Conservation (phyloP, 164 flowering plant genomes). For the Aristolochia fimbriata region DNA sequence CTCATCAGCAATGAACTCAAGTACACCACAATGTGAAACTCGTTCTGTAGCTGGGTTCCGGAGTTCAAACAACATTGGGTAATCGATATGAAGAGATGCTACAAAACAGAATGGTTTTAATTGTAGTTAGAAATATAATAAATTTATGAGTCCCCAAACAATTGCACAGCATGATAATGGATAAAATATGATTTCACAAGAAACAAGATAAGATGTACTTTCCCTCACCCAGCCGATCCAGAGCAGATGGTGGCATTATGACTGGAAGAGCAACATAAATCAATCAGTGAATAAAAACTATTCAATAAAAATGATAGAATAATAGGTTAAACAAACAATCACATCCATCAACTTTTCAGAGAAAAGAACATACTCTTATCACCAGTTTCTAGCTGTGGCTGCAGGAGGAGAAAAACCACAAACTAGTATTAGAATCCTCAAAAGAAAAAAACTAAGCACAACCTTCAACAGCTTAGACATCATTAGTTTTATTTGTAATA, state of each 20-base stretch:
- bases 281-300: neutral
- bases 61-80: conserved; percentile 96
- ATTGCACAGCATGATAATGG: neutral
- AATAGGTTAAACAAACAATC: neutral
- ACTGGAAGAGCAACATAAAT: conserved; percentile 24
- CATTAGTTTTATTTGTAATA: neutral
- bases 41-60: conserved; percentile 63
- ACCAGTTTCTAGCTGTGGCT: conserved; percentile 74
- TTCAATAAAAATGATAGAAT: neutral
- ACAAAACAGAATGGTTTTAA: conserved; percentile 5
- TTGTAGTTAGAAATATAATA: neutral
- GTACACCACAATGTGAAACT: conserved; percentile 91
- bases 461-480: neutral
- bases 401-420: conserved; percentile 13
- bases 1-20: conserved; percentile 97
- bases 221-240: conserved; percentile 57
- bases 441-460: neutral
- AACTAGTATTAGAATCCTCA: neutral
- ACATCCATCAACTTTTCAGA: neutral
- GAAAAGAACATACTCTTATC: conserved; percentile 50
- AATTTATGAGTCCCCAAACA: neutral
- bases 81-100: conserved; percentile 77
- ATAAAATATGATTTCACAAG: neutral
- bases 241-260: conserved; percentile 79
- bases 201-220: neutral